Percentiles rank a stretch among this genome's conserved stretches.
phyloP scores from a whole-genome alignment of 495 filamentous ascomycete species.

The Pyrenula massariospora region DNA sequence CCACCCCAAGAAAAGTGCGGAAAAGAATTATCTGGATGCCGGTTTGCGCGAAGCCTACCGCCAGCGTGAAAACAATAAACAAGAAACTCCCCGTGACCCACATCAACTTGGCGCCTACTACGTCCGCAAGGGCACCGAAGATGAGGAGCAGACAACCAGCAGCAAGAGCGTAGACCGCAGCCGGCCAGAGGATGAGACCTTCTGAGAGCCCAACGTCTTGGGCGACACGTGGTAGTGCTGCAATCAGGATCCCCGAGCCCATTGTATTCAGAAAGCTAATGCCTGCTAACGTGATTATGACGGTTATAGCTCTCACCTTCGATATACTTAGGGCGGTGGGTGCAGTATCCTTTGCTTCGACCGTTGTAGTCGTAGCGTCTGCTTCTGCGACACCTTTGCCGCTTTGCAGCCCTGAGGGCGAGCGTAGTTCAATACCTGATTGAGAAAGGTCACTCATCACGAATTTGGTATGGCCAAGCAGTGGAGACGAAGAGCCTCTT shows the following conservation, averaged over 20 bases:
- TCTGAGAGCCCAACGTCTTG: conserved; percentile 13
- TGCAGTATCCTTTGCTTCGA: neutral
- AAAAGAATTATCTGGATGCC: conserved; percentile 32
- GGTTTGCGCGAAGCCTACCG: conserved; percentile 22
- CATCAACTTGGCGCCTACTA: conserved; percentile 23
- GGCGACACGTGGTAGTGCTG: conserved; percentile 19
- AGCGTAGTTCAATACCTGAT: neutral
- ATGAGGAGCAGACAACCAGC: conserved; percentile 29
- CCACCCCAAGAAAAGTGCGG: conserved; percentile 28
- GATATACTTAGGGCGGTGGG: neutral
- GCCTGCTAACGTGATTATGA: conserved; percentile 5
- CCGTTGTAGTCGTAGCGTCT: neutral
- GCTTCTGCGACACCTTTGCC: neutral
- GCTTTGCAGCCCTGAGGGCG: neutral
- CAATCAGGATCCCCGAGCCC: conserved; percentile 13
- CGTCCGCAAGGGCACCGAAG: conserved; percentile 32
- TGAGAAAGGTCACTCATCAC: neutral
- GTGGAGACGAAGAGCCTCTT: neutral
- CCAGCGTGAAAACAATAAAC: conserved; percentile 23
- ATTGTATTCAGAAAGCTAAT: conserved; percentile 11
- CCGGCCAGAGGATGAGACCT: conserved; percentile 19
- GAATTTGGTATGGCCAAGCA: neutral
- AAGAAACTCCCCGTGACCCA: conserved; percentile 27
- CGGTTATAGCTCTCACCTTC: neutral
- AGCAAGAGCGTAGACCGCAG: conserved; percentile 23